These are phyloP conservation scores for Candida pseudoviswanathii DNA, from an alignment of 1,139 yeast species.

Conservation along the genomic window DNA sequence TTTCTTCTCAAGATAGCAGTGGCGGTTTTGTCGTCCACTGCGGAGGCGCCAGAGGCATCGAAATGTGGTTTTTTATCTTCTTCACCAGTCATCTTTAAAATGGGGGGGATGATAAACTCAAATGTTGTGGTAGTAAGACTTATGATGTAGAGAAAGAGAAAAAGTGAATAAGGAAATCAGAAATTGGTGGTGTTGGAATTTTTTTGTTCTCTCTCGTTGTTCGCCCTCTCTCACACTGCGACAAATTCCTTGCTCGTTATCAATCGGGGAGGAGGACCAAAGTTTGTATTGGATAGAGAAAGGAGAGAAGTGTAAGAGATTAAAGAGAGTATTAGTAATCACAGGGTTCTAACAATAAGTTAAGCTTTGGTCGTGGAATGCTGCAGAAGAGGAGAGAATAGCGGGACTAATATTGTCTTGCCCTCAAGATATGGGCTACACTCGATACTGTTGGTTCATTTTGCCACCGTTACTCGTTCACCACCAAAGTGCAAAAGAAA, in stretches of 20 bases:
- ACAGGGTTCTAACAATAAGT: no score
- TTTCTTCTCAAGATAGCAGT: slow-evolving; percentile 96
- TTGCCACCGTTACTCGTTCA: slow-evolving; percentile 2
- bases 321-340: no score
- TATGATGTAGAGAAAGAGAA: not conserved
- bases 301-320: no score
- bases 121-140: not conserved
- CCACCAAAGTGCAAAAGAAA: not conserved
- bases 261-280: not conserved
- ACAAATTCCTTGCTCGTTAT: not conserved
- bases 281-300: no score
- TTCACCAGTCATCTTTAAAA: slow-evolving; percentile 25
- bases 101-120: no score
- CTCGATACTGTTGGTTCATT: not conserved
- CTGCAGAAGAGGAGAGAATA: not conserved
- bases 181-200: slow-evolving; percentile 4
- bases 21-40: slow-evolving; percentile 83
- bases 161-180: slow-evolving; percentile 6
- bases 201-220: not conserved
- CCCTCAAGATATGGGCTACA: not conserved
- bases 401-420: no score
- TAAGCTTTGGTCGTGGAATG: not conserved
- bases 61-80: slow-evolving; percentile 42
- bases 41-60: slow-evolving; percentile 48
- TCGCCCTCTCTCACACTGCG: not conserved